Base-by-base conservation (phyloP, 129 eudicot genomes). In the Ambrosia trifida region DNA sequence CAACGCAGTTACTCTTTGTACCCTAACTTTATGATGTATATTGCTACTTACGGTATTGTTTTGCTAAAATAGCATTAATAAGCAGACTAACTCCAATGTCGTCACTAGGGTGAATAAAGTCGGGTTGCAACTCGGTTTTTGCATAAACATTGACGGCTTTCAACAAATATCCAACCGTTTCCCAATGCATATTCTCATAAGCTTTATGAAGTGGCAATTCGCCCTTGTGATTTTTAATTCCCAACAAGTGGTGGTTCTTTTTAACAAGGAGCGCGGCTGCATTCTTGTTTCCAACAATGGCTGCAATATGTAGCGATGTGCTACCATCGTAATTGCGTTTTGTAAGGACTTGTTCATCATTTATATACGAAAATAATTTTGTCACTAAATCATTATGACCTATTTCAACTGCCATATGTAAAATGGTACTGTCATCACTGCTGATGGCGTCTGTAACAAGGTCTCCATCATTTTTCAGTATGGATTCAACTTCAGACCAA, bases 251-350 rank as follows among this genome's bases (percentile, higher is more conserved):
- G 72, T 13, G 14, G 28, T 0, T 36, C 10, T 19, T 8, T 7
- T 1, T 8, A 0, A 11, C 17, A 7, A 31, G 16, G 33, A 4
- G 4, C 4, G 1, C 14, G 2, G 12, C 72, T 2, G 56, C 72
- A 20, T 3, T 0, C 31, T 8, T 67, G 58, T 67, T 67, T 13
- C 72, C 72, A 28, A 46, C 58, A 45, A 45, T 24, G 30, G 72
- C 58, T 0, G 72, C 72, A 67, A 67, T 20, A 38, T 67, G 73
- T 0, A 69, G 63, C 3, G 63, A 49, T 69, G 63, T 69, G 63
- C 62, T 5, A 18, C 73, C 73, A 51, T 69, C 73, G 1, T 33
- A 32, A 16, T n/a, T 3, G 50, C 60, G 10, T 35, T 50, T 16
- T 54, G 11, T 18, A 17, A 69, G 44, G 4, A 31, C n/a, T 31